phyloP scores from a whole-genome alignment of 179 eudicot species.

The Gypsophila paniculata region DNA sequence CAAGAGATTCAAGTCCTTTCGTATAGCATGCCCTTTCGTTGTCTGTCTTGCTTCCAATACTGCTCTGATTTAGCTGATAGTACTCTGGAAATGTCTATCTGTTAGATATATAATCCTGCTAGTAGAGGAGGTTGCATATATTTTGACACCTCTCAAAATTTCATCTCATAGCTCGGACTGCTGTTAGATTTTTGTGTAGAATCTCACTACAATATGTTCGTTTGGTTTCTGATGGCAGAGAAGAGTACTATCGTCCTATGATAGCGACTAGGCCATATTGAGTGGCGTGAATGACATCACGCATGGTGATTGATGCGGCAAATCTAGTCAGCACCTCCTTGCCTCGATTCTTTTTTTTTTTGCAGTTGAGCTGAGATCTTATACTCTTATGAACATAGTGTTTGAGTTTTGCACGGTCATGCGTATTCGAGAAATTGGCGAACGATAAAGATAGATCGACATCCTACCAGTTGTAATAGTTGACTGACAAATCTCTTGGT shows the following conservation, averaged over 20 bases:
- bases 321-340: constrained; percentile 6
- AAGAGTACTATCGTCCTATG: constrained; percentile 71
- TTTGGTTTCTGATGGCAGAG: constrained; percentile 50
- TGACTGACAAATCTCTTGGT: constrained; percentile 14
- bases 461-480: constrained; percentile 24
- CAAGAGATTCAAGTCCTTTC: not conserved
- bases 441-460: constrained; percentile 12
- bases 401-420: constrained; percentile 16
- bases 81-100: no score
- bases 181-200: not conserved
- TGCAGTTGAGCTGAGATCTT: constrained; percentile 11
- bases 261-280: constrained; percentile 42
- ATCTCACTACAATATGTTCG: not conserved
- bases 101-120: not conserved
- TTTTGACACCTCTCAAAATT: not conserved
- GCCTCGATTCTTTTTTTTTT: constrained; percentile 5
- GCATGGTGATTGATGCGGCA: constrained; percentile 30
- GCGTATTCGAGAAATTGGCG: constrained; percentile 25
- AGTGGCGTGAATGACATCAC: constrained; percentile 28
- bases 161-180: not conserved
- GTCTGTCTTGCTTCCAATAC: not conserved
- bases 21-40: not conserved
- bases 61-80: not conserved
- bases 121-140: not conserved
- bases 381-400: constrained; percentile 9